A percentile compares a stretch with the other conserved stretches of the same genome.
Evolutionary conservation across 2,329 filamentous ascomycete genomes (phyloP).

Genomic region (Amphichorda felina): DNA sequence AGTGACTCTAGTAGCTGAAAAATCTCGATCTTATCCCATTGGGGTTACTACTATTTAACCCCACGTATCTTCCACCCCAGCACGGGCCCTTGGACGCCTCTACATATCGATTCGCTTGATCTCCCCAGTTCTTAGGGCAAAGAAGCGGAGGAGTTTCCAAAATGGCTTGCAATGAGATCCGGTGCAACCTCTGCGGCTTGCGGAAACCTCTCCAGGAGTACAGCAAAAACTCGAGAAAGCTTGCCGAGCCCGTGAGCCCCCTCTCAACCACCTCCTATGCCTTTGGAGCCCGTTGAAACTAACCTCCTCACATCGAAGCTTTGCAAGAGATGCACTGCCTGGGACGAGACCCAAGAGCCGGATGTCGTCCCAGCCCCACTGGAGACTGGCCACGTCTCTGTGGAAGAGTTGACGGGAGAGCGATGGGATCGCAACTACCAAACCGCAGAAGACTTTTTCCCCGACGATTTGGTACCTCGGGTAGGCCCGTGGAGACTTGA

Average conservation of each 20-base stretch:
- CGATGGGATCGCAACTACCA: not conserved
- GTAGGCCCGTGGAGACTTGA: no score
- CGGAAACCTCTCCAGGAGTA: conserved; percentile 16
- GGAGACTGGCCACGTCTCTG: conserved; percentile 19
- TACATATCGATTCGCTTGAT: no score
- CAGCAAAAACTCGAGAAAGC: conserved; percentile 13
- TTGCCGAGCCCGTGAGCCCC: conserved; percentile 14
- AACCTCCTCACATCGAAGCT: conserved; percentile 9
- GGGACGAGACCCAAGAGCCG: conserved; percentile 22
- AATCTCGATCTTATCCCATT: no score
- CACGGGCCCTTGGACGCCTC: no score
- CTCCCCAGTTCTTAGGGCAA: no score
- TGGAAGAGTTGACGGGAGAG: conserved; percentile 11
- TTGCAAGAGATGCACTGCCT: conserved; percentile 21
- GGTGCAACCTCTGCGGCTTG: conserved; percentile 18
- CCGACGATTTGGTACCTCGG: no score
- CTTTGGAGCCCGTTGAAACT: no score
- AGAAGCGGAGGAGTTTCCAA: no score
- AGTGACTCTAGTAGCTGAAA: no score
- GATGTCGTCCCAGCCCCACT: conserved; percentile 15
- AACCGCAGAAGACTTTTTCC: not conserved
- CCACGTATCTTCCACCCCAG: no score
- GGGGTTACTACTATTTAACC: no score
- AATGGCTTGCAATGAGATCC: not conserved
- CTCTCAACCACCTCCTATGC: no score